Evolutionary conservation across 108 stramenopile species (phyloP).

Genomic region (Pseudonitzschia pungens): DNA sequence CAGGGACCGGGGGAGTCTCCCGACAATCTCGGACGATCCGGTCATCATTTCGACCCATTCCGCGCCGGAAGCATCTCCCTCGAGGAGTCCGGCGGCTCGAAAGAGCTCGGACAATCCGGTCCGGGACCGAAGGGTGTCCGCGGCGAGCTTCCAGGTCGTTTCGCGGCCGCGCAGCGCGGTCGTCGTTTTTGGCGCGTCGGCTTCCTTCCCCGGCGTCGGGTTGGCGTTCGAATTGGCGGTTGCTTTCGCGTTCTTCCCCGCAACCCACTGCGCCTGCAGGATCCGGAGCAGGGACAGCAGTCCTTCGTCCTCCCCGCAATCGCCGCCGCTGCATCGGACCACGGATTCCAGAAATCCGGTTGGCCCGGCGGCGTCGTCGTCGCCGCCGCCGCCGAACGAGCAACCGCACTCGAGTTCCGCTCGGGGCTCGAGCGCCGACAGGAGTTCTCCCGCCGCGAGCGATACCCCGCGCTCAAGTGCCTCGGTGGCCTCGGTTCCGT

Average conservation of each 20-base stretch:
- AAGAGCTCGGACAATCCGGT: not conserved
- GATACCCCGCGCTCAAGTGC: not conserved
- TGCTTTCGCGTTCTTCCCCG: too few relatives aligned
- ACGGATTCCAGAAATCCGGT: too few relatives aligned
- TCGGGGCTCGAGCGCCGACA: not conserved
- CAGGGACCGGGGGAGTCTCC: slow-evolving; percentile 52
- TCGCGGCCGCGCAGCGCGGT: not conserved
- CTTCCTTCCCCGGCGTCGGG: not conserved
- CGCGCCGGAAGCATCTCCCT: not conserved
- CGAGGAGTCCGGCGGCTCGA: not conserved
- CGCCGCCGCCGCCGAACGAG: too few relatives aligned
- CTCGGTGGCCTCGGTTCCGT: slow-evolving; percentile 8
- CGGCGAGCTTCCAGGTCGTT: not conserved
- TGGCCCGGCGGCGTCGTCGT: too few relatives aligned
- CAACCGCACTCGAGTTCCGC: not conserved
- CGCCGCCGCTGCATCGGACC: not conserved
- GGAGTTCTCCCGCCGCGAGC: not conserved
- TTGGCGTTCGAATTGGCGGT: too few relatives aligned
- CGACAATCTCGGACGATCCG: slow-evolving; percentile 26
- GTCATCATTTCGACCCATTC: slow-evolving; percentile 55
- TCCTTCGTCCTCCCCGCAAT: not conserved
- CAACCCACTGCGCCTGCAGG: slow-evolving; percentile 9
- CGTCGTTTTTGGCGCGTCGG: too few relatives aligned
- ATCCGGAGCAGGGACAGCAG: slow-evolving; percentile 9
- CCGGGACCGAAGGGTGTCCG: not conserved